phyloP scores from a whole-genome alignment of 2,329 filamentous ascomycete species.

The Simplicillium sp. region DNA sequence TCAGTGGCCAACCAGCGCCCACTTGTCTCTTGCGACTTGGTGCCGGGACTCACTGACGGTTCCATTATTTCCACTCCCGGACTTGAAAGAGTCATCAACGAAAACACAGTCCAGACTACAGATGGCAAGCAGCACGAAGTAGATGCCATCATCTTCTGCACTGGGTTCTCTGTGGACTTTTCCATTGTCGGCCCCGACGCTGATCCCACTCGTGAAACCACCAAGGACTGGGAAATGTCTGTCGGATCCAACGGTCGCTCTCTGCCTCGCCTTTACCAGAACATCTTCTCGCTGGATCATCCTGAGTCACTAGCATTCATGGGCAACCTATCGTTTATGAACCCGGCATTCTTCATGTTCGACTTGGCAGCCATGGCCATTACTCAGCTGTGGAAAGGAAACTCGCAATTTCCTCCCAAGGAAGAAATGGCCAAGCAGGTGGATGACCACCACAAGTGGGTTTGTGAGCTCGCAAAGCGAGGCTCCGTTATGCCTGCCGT shows the following conservation, averaged over 20 bases:
- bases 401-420: constrained; percentile 10
- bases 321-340: constrained; percentile 15
- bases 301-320: constrained; percentile 20
- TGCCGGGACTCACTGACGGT: too few relatives aligned
- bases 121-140: constrained; percentile 20
- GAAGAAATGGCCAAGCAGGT: constrained; percentile 17
- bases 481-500: too few relatives aligned
- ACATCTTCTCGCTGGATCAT: constrained; percentile 21
- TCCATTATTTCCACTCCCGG: too few relatives aligned
- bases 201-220: constrained; percentile 13
- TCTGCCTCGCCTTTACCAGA: constrained; percentile 16
- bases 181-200: constrained; percentile 17
- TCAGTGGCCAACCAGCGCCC: too few relatives aligned
- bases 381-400: constrained; percentile 16
- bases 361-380: constrained; percentile 21
- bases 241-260: too few relatives aligned
- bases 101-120: constrained; percentile 3
- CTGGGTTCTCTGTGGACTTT: constrained; percentile 20
- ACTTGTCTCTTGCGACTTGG: too few relatives aligned
- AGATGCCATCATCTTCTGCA: constrained; percentile 22
- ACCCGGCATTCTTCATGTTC: constrained; percentile 16
- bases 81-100: too few relatives aligned
- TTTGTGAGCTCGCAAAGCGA: too few relatives aligned
- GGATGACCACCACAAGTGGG: constrained; percentile 15
- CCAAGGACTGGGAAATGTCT: too few relatives aligned